These are phyloP conservation scores for Cornus florida DNA, from an alignment of 148 eudicot species.

Conservation along the genomic window DNA sequence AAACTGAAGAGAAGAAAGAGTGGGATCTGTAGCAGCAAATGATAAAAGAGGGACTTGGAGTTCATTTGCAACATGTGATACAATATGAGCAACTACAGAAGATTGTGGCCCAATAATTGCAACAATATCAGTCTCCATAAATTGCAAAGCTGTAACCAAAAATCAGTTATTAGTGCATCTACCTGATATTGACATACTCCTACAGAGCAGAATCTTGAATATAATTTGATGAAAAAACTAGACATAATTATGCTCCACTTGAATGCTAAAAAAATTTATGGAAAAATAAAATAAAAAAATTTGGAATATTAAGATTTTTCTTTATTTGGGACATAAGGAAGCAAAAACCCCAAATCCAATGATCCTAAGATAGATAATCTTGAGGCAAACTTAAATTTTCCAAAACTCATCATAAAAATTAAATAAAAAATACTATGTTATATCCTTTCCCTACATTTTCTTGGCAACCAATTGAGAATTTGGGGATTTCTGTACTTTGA, in stretches of 20 bases:
- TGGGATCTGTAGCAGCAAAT: conserved; percentile 90
- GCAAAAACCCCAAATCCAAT: neutral
- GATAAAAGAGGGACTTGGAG: conserved; percentile 81
- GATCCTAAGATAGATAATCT: neutral
- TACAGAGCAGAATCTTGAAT: neutral
- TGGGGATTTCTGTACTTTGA: no score
- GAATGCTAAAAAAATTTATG: neutral
- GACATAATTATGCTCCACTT: neutral
- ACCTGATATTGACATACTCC: conserved; percentile 2
- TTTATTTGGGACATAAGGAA: neutral
- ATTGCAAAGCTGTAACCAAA: conserved; percentile 64
- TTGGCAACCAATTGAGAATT: neutral
- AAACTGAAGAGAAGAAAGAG: conserved; percentile 65
- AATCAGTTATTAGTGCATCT: conserved; percentile 15
- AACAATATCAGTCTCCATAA: conserved; percentile 73
- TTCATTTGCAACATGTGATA: conserved; percentile 62
- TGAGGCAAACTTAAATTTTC: neutral
- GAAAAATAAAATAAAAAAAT: neutral
- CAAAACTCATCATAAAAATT: neutral
- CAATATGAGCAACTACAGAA: conserved; percentile 70
- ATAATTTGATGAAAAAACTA: no score
- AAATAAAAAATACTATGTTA: no score
- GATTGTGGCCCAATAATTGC: conserved; percentile 96
- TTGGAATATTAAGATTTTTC: neutral
- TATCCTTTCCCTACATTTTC: neutral